Evolutionary conservation across 768 basidiomycete genomes (phyloP).

Genomic region (Amanita inopinata): DNA sequence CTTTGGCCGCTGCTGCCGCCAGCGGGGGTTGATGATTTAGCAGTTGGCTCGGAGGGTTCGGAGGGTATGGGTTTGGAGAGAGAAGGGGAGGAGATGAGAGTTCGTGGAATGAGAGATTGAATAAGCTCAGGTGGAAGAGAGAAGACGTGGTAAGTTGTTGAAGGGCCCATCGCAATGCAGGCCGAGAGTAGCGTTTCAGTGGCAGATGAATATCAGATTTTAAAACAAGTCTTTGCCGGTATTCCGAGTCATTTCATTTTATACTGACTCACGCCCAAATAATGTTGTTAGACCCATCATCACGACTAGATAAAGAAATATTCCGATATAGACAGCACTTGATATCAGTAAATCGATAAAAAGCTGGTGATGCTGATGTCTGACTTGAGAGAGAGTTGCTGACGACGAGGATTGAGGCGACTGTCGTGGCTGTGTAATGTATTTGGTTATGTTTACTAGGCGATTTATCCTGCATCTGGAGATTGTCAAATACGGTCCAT

Average conservation of each 20-base stretch:
- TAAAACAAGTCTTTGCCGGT: no score
- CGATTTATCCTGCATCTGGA: not conserved
- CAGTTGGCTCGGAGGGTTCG: not conserved
- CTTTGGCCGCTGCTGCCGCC: slow-evolving; percentile 23
- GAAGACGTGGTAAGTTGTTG: slow-evolving; percentile 40
- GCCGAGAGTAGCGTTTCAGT: no score
- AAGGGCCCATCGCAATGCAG: not conserved
- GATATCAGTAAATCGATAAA: no score
- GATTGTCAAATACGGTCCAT: slow-evolving; percentile 5
- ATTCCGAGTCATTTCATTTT: no score
- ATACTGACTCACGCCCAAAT: no score
- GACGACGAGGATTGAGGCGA: no score
- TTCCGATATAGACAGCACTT: no score
- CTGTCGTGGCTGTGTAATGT: slow-evolving; percentile 1
- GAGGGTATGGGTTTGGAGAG: not conserved
- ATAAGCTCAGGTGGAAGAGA: slow-evolving; percentile 63
- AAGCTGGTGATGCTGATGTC: no score
- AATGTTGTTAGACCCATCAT: not conserved
- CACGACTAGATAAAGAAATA: not conserved
- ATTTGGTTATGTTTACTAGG: not conserved
- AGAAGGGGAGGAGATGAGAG: slow-evolving; percentile 14
- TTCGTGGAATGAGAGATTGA: slow-evolving; percentile 60
- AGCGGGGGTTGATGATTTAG: not conserved
- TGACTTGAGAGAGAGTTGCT: no score
- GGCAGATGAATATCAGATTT: no score